Base-by-base conservation (phyloP, 1,284 basidiomycete species). In the Naganishia albida region DNA sequence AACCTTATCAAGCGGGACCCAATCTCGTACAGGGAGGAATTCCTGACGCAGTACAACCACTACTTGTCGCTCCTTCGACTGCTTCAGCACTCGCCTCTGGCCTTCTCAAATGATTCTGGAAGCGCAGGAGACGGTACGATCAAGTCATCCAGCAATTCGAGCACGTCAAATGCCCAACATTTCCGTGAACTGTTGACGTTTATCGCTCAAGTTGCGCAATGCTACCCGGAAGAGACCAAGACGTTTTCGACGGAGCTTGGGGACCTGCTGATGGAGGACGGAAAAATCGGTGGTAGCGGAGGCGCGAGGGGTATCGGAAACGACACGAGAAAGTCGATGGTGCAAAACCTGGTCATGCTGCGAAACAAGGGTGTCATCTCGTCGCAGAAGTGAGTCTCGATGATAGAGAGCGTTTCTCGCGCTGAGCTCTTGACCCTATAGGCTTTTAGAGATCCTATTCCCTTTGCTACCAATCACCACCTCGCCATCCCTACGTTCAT, bases 31-130 rank as follows among this genome's bases (percentile, higher is more conserved):
- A 89, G 87, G 75, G 94, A 98, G 71, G 96, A 99, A 74, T 99
- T 99, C 74, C 77, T 93, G n/a, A 92, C 94, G 70, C 96, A 99
- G 83, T 98, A 93, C 89, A 93, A 93, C 71, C 93, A 98, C 77
- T 98, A 93, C 80, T 86, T 90, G 72, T 90, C 88, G 66, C 87
- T 91, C 65, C 85, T 91, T 48, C 86, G 91, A 73, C 90, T 98
- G 70, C 91, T 93, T 75, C 83, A 84, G 73, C 75, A 78, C 62
- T 72, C 74, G 3, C 82, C 88, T 69, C 70, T 77, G 0, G 70
- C 73, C 2, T 71, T 72, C 12, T 64, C 67, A 8, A 73, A 72
- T 1, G 64, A 57, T 26, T 65, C 64, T 2, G 54, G 56, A 30
- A 44, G 56, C 10, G 43, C 46, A 20, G 64, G 64, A 7, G 64